A percentile compares a stretch with the other conserved stretches of the same genome.
These are phyloP conservation scores for Byssochlamys sp. DNA, from an alignment of 2,329 filamentous ascomycete species.

Conservation along the genomic window DNA sequence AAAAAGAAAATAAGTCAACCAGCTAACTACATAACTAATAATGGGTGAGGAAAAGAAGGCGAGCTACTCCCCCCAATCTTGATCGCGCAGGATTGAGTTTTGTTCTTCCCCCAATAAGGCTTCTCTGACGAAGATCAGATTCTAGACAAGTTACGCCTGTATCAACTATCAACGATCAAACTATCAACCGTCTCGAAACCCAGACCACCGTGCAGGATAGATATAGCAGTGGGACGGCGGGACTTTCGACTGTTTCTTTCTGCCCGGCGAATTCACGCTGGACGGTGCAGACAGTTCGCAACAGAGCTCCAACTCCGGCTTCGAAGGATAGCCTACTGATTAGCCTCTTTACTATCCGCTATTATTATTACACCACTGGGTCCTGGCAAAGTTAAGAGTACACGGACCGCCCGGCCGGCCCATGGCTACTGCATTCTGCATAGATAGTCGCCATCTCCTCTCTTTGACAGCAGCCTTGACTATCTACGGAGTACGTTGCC, in stretches of 20 bases:
- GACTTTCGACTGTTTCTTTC: neutral
- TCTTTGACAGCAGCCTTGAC: neutral
- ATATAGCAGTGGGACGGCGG: neutral
- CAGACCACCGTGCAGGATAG: neutral
- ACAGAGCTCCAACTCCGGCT: neutral
- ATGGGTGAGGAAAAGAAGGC: neutral
- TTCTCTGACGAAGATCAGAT: neutral
- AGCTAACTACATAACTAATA: too few species aligned
- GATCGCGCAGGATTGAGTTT: neutral
- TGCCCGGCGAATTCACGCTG: neutral
- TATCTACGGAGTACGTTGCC: neutral
- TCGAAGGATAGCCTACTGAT: neutral
- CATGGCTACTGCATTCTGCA: neutral
- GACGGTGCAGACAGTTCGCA: neutral
- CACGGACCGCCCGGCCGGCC: neutral
- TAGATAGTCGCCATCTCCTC: neutral
- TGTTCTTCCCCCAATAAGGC: neutral
- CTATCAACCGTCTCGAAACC: neutral
- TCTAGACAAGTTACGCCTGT: neutral
- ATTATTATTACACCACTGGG: neutral
- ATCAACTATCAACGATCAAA: neutral
- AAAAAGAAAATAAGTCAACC: too few species aligned
- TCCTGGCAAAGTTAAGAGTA: neutral
- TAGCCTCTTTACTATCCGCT: neutral
- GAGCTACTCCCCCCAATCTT: neutral